Base-by-base conservation (phyloP, 257 asterid species). In the Salvia hispanica region DNA sequence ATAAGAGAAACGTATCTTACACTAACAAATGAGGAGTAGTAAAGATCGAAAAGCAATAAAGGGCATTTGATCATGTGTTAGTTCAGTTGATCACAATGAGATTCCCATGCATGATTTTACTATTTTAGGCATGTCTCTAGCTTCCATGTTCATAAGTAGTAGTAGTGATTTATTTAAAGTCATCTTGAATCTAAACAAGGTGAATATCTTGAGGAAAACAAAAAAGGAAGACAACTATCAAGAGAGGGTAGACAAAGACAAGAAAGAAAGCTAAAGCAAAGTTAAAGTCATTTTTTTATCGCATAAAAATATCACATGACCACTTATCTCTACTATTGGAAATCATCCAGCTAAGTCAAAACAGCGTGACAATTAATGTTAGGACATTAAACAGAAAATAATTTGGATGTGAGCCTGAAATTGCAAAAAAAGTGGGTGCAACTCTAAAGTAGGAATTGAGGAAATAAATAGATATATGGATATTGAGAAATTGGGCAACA, bases 321-420 rank as follows among this genome's bases (percentile, higher is more conserved):
- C 36, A 53, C 53, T 42, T 28, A 44, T 72, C 57, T 63, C 70
- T 58, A 50, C 16, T 11, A 42, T n/a, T 57, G 43, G 75, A 48
- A 68, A 48, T 63, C 5, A 18, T 36, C 51, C 56, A 68, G 14
- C 65, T 59, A 67, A 51, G 58, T 33, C 64, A 59, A 69, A 53
- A 18, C 45, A 47, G 57, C 31, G 16, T 47, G 69, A 47, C 52
- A 62, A 67, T 55, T 55, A 55, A 48, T 62, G 72, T 46, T 67
- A 43, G 45, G 65, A 8, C 60, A 68, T 37, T 48, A 64, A 76
- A 10, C 44, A 58, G 54, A 67, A 67, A 68, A 67, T 62, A 31
- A 15, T 62, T 62, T 61, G 69, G 55, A 15, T 36, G 60, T 28
- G 58, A 21, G 64, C 69, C 21, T 48, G 57, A 37, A 76, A 59